Evolutionary conservation across 352 stramenopile species (phyloP).

Genomic region (Pythium folliculosum): DNA sequence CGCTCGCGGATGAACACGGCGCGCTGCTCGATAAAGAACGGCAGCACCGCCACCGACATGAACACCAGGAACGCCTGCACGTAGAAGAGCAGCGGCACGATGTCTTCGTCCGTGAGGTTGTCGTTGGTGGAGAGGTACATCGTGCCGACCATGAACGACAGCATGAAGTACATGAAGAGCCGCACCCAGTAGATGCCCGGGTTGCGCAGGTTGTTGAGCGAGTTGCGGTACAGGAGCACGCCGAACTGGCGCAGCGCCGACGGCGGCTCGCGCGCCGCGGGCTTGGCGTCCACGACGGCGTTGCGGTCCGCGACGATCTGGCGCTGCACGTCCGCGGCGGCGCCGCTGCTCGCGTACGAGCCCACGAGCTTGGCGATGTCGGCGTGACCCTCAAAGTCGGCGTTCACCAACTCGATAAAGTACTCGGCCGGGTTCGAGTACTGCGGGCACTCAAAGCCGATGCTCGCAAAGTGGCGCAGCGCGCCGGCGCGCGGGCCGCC

Average conservation of each 20-base stretch:
- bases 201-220: slow-evolving; percentile 68
- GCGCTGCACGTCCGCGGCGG: too few relatives aligned
- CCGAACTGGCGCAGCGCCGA: slow-evolving; percentile 61
- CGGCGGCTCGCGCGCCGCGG: too few relatives aligned
- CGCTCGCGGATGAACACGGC: slow-evolving; percentile 84
- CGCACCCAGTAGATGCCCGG: slow-evolving; percentile 76
- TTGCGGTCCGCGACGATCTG: too few relatives aligned
- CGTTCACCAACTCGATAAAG: slow-evolving; percentile 67
- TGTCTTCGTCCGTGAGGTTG: slow-evolving; percentile 32
- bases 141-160: slow-evolving; percentile 70
- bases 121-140: slow-evolving; percentile 64
- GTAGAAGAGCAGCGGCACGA: slow-evolving; percentile 85
- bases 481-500: slow-evolving; percentile 70
- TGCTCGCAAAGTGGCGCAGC: slow-evolving; percentile 49
- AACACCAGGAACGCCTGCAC: slow-evolving; percentile 90
- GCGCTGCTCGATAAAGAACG: slow-evolving; percentile 82
- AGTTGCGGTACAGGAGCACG: slow-evolving; percentile 55
- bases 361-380: slow-evolving; percentile 38
- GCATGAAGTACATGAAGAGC: slow-evolving; percentile 78
- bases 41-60: slow-evolving; percentile 83
- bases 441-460: slow-evolving; percentile 58
- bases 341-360: slow-evolving; percentile 11
- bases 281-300: too few relatives aligned
- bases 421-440: slow-evolving; percentile 67
- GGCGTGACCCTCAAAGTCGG: slow-evolving; percentile 49